Conservation (phyloP, 345 rosid genomes). For the Combretum micranthum region DNA sequence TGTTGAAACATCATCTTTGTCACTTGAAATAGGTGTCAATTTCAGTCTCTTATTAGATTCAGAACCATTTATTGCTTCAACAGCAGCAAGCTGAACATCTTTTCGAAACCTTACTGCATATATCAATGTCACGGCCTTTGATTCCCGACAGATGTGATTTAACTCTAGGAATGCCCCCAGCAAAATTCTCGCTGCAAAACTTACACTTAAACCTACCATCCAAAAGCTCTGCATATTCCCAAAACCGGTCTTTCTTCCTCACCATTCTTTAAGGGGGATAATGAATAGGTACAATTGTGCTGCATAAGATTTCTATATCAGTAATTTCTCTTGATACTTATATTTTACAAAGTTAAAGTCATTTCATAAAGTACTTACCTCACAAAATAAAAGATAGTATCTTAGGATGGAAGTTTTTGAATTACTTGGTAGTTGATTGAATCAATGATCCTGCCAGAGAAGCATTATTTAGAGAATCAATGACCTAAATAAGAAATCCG, state of each 20-base stretch:
- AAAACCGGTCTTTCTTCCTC: constrained; percentile 6
- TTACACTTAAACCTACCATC: constrained; percentile 4
- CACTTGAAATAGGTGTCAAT: neutral
- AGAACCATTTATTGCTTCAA: neutral
- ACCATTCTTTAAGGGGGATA: neutral
- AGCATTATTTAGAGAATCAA: no score
- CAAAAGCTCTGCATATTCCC: neutral
- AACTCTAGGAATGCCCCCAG: constrained; percentile 2
- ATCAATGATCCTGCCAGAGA: no score
- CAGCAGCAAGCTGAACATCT: constrained; percentile 5
- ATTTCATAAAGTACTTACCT: no score
- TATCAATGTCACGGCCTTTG: constrained; percentile 1
- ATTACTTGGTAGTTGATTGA: no score
- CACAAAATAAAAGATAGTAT: no score
- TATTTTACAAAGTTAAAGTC: no score
- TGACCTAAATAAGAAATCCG: no score
- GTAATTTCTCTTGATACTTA: no score
- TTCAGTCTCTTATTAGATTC: neutral
- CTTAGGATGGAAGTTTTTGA: no score
- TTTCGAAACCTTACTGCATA: constrained; percentile 4
- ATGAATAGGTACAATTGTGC: no score
- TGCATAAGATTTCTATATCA: no score
- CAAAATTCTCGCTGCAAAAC: neutral
- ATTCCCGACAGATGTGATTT: constrained; percentile 13
- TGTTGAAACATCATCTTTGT: neutral